A percentile compares a stretch with the other conserved stretches of the same genome.
phyloP scores from a whole-genome alignment of 805 yeast genomes.

The Zygoascus tannicola region DNA sequence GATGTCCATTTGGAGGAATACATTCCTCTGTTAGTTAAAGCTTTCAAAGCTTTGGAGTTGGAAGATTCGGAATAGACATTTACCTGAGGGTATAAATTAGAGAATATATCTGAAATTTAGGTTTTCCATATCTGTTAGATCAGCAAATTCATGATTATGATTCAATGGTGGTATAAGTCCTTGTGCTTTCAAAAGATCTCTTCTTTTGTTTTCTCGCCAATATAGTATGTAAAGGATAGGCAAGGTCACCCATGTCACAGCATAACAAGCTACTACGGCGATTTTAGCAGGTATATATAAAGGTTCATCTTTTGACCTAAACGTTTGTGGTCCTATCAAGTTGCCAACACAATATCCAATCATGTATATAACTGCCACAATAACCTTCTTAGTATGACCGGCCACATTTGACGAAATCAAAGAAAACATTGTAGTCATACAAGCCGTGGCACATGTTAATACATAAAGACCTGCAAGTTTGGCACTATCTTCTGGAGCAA shows the following conservation, averaged over 20 bases:
- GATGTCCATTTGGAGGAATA: background rate
- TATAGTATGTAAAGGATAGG: background rate
- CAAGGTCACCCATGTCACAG: background rate
- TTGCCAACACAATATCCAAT: constrained; percentile 60
- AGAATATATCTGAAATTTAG: constrained; percentile 29
- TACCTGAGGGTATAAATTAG: background rate
- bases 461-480: constrained; percentile 14
- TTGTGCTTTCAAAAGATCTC: background rate
- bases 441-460: constrained; percentile 7
- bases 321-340: constrained; percentile 65
- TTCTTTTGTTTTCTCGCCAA: background rate
- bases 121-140: constrained; percentile 46
- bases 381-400: constrained; percentile 64
- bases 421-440: constrained; percentile 4
- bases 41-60: background rate
- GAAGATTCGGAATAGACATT: too few species aligned
- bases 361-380: constrained; percentile 48
- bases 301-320: constrained; percentile 49
- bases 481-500: constrained; percentile 7
- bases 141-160: constrained; percentile 21
- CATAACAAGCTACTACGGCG: constrained; percentile 1
- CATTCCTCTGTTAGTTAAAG: background rate
- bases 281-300: constrained; percentile 29
- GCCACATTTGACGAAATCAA: constrained; percentile 44
- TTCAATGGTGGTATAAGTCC: background rate